phyloP scores from a whole-genome alignment of 805 yeast species.

The Saccharomycopsis oosterbeekiorum region DNA sequence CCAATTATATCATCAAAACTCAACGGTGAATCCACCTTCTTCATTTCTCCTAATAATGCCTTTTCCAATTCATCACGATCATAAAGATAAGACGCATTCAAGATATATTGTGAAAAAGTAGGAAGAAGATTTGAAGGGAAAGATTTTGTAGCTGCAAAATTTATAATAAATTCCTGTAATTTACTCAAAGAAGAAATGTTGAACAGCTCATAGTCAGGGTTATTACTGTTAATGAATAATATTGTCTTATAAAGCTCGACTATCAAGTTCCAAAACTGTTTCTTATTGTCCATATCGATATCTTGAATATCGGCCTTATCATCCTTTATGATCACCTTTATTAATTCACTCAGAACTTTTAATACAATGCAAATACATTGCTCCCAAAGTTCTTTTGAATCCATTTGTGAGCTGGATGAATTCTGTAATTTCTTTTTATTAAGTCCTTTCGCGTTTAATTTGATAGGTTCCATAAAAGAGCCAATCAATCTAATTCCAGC shows the following conservation, averaged over 20 bases:
- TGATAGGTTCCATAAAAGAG: constrained; percentile 44
- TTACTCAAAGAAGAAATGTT: constrained; percentile 36
- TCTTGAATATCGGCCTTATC: constrained; percentile 4
- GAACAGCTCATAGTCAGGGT: constrained; percentile 31
- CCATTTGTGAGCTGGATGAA: constrained; percentile 14
- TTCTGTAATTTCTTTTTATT: constrained; percentile 17
- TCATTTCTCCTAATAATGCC: constrained; percentile 22
- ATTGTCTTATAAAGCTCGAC: constrained; percentile 34
- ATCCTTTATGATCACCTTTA: constrained; percentile 21
- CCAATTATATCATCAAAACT: constrained; percentile 30
- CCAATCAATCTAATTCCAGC: constrained; percentile 36
- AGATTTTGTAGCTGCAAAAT: constrained; percentile 27
- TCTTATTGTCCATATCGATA: constrained; percentile 7
- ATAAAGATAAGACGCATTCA: constrained; percentile 51
- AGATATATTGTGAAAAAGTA: constrained; percentile 38
- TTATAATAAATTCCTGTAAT: constrained; percentile 34
- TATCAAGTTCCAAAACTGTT: constrained; percentile 31
- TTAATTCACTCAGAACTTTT: constrained; percentile 27
- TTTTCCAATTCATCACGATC: constrained; percentile 46
- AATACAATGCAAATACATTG: constrained; percentile 36
- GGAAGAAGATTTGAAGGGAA: constrained; percentile 29
- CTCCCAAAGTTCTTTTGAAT: constrained; percentile 42
- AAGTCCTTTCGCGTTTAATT: constrained; percentile 32
- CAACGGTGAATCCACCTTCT: neutral
- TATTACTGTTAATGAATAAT: constrained; percentile 27